Conservation (phyloP, 768 basidiomycete species). For the Leccinum boreale region DNA sequence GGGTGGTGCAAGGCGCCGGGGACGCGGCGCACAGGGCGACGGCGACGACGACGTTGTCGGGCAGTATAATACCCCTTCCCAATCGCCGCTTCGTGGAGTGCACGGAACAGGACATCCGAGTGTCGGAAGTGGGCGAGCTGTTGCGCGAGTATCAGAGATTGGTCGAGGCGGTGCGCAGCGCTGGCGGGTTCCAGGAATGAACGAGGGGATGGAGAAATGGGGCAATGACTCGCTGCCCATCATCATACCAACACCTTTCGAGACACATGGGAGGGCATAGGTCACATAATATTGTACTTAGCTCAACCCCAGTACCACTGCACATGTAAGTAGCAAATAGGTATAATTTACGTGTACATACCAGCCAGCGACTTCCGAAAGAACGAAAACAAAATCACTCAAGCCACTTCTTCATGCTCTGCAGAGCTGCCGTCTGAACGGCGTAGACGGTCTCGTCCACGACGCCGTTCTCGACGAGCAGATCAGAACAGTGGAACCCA, state of each 20-base stretch:
- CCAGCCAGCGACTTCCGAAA: neutral
- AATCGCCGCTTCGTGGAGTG: conserved; percentile 70
- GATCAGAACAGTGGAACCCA: neutral
- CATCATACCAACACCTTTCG: too few relatives aligned
- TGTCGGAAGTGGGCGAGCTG: conserved; percentile 79
- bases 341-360: neutral
- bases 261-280: too few relatives aligned
- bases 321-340: neutral
- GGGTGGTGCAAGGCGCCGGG: conserved; percentile 26
- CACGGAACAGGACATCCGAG: conserved; percentile 67
- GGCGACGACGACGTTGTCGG: conserved; percentile 24
- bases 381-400: neutral
- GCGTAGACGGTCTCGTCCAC: neutral
- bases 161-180: conserved; percentile 60
- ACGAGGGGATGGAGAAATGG: neutral
- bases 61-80: conserved; percentile 52
- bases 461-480: neutral
- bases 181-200: conserved; percentile 41
- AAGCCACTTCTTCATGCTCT: neutral
- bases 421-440: neutral
- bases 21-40: conserved; percentile 35
- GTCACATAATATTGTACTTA: too few relatives aligned
- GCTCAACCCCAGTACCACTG: too few relatives aligned
- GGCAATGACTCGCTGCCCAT: too few relatives aligned
- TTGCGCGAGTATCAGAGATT: conserved; percentile 78